phyloP scores from a whole-genome alignment of 1,139 yeast genomes.

The Taiozyma sp. region DNA sequence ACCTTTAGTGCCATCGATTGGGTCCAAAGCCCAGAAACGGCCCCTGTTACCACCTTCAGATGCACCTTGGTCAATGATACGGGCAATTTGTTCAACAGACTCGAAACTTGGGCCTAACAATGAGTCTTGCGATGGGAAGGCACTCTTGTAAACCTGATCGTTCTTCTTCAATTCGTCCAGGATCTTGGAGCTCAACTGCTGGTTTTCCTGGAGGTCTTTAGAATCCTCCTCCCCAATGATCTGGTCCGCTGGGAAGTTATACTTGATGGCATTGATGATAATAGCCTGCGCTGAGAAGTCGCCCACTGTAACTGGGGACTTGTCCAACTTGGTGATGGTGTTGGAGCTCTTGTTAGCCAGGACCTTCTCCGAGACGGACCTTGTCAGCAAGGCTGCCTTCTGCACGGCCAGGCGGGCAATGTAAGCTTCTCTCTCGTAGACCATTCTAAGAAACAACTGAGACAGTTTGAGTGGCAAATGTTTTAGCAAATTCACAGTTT shows the following conservation, averaged over 20 bases:
- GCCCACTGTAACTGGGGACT: constrained; percentile 94
- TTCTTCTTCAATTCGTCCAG: constrained; percentile 41
- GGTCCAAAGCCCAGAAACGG: constrained; percentile 95
- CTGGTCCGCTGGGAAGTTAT: constrained; percentile 77
- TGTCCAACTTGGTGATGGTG: constrained; percentile 79
- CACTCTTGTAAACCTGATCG: constrained; percentile 30
- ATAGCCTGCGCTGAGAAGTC: constrained; percentile 97
- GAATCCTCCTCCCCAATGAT: constrained; percentile 96
- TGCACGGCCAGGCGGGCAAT: constrained; percentile 89
- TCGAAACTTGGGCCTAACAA: constrained; percentile 30
- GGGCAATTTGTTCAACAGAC: constrained; percentile 46
- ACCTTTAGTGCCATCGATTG: constrained; percentile 99
- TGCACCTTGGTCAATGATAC: constrained; percentile 73
- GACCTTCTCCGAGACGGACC: constrained; percentile 65
- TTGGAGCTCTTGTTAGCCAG: constrained; percentile 48
- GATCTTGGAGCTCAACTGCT: constrained; percentile 44
- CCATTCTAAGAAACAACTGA: neutral
- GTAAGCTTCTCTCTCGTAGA: constrained; percentile 51
- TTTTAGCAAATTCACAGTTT: too few relatives aligned
- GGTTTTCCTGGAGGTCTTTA: constrained; percentile 47
- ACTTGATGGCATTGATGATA: constrained; percentile 74
- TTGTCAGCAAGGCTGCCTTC: constrained; percentile 78
- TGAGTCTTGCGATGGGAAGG: constrained; percentile 21
- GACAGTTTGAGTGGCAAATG: neutral
- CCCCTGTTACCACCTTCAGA: constrained; percentile 75